Base-by-base conservation (phyloP, 148 eudicot genomes). In the Gaultheria prostrata region DNA sequence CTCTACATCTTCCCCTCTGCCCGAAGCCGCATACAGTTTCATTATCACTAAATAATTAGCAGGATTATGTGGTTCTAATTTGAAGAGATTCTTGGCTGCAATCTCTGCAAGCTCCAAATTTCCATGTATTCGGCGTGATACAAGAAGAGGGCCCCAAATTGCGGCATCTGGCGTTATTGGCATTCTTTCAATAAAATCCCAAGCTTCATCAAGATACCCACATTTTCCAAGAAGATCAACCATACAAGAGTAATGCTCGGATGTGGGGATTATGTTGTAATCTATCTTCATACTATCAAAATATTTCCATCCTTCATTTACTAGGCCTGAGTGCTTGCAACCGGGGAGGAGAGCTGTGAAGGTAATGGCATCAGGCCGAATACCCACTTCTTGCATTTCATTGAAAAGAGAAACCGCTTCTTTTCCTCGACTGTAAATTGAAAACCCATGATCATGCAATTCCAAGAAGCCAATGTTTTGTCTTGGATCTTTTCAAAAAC, bases 181-280 rank as follows among this genome's bases (percentile, higher is more conserved):
- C 92, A 93, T 93, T 32, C 86, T 82, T 77, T 86, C 86, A 50
- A 91, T 87, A 67, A 93, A 85, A 78, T 91, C 92, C 91, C 85
- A 89, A 46, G 93, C 95, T 90, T 93, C 93, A 81, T 93, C 95
- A 73, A 91, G 87, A 81, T 90, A 91, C 57, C 93, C 95, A 48
- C 85, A 83, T 82, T 85, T 86, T 86, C 95, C 95, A 79, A 93
- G 92, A 85, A 93, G 93, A 89, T 93, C 95, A 65, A 93, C 92
- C 95, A 91, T 93, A 76, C 94, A 92, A 20, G 93, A 89, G 80
- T 89, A 92, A 82, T 92, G 94, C 92, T 88, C 93, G 71, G 91
- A 89, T 8, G 90, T 90, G 32, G 93, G 95, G 73, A 18, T 51
- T 54, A 91, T 82, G 71, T 76, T 84, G 78, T 86, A 87, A 75